Evolutionary conservation across 495 filamentous ascomycete genomes (phyloP), one percentile per base, ranked within the genome.

Genomic region (Schizothecium vesticola): DNA sequence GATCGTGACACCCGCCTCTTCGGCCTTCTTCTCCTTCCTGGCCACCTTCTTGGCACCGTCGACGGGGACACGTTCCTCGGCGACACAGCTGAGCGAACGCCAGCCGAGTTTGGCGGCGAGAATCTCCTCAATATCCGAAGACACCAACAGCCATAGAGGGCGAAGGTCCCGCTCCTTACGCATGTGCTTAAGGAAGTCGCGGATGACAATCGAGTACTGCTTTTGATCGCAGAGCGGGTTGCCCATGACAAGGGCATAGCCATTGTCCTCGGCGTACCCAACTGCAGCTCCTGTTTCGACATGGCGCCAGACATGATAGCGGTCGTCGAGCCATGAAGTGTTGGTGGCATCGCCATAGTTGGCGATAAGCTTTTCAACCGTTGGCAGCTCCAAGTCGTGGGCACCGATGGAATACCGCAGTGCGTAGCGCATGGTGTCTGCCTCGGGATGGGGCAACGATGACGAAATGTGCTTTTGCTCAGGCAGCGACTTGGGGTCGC

Each of bases 341-440:
- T 94, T 92, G 16, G 92, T 91, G 19, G 92, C 91, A 75, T 95
- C 92, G 61, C 92, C 92, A 69, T 96, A 96, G 78, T 95, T 96
- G 68, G 90, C 91, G 73, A 95, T 89, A 59, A 95, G 86, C 68
- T 94, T 88, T 72, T 92, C 91, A 24, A 96, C 75, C 6, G 90
- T 83, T 60, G 92, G 92, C 28, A 91, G 80, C 63, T 88, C 83
- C 2, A 83, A 81, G 56, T 78, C 72, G 33, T 59, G 70, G 13
- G 63, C 43, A 69, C 73, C 64, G 74, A 84, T 70, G 61, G 77
- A 74, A 13, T 70, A 80, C 58, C 79, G 71, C 59, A 78, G 76
- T 0, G 73, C 87, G 82, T 74, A 91, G 77, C 78, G 79, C 66
- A 91, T 80, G 6, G 91, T 93, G 59, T 90, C 91, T 3, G 91